Percentiles rank a stretch among this genome's conserved stretches.
These are phyloP conservation scores for grape (Vitis vinifera) DNA, from an alignment of 164 flowering plant species.

Conservation along the genomic window ASM3070453v1 NC_081807.1:3859501-3860000, in stretches of 20 bases:
- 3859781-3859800: slow-evolving; percentile 39
- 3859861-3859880: not conserved
- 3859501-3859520: no score
- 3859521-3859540: not conserved
- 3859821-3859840: slow-evolving; percentile 19
- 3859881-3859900: not conserved
- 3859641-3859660: no score
- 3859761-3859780: slow-evolving; percentile 37
- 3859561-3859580: no score
- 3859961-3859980: not conserved
- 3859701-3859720: no score
- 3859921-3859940: not conserved
- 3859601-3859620: no score
- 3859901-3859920: no score
- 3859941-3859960: not conserved
- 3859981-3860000: no score
- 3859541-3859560: not conserved
- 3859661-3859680: no score
- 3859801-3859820: slow-evolving; percentile 34
- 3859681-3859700: no score
- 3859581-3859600: no score
- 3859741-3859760: not conserved
- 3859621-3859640: no score
- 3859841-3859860: slow-evolving; percentile 37
- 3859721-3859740: no score